Evolutionary conservation across 495 filamentous ascomycete species (phyloP).

Genomic region (Mytilinidion resinicola): DNA sequence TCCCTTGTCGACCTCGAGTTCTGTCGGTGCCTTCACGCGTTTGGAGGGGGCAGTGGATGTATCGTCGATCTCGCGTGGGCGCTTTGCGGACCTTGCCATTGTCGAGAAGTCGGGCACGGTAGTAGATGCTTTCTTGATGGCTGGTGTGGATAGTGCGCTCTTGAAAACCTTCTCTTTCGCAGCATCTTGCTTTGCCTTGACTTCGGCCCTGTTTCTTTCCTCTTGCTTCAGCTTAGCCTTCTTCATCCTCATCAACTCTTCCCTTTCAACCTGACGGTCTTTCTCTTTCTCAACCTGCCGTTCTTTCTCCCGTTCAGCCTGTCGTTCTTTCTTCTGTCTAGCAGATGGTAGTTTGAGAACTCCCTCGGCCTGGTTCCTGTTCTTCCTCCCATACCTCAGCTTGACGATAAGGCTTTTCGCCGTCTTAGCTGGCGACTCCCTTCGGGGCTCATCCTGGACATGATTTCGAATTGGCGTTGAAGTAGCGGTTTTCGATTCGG

Average conservation of each 20-base stretch:
- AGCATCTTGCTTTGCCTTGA: conserved; percentile 11
- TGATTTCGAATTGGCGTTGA: background rate
- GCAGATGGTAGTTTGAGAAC: conserved; percentile 17
- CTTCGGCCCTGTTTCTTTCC: conserved; percentile 4
- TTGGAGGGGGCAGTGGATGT: conserved; percentile 13
- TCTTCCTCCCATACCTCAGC: conserved; percentile 19
- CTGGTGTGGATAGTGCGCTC: background rate
- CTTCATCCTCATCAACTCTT: background rate
- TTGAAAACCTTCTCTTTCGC: conserved; percentile 3
- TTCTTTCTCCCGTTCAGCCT: conserved; percentile 9
- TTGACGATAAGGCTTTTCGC: conserved; percentile 17
- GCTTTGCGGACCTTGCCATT: conserved; percentile 14
- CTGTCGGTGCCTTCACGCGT: conserved; percentile 14
- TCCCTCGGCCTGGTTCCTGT: background rate
- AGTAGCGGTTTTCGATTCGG: background rate
- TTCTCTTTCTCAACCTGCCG: background rate
- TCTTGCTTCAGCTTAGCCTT: conserved; percentile 1
- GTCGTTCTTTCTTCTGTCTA: conserved; percentile 19
- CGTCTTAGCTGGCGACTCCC: background rate
- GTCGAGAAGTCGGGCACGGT: too few relatives aligned
- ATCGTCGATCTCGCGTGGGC: conserved; percentile 21
- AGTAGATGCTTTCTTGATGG: background rate
- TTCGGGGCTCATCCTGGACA: background rate
- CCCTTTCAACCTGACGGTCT: too few relatives aligned
- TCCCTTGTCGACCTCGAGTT: conserved; percentile 6